Base-by-base conservation (phyloP, 2,329 filamentous ascomycete genomes). In the Fusarium sp. region DNA sequence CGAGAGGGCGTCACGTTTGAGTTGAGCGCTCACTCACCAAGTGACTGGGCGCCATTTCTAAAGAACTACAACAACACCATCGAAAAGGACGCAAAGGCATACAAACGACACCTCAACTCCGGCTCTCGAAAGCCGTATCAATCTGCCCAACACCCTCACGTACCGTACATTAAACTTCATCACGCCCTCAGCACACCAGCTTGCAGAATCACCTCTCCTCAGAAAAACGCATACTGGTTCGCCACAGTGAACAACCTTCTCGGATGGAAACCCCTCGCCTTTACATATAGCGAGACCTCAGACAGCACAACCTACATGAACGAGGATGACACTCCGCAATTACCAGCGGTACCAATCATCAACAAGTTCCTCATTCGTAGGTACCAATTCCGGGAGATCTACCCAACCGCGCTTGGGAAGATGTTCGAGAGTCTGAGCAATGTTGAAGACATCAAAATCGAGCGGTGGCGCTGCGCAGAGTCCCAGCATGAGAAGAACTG, bases 311-410 rank as follows among this genome's bases (percentile, higher is more conserved):
- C 21, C 1, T 18, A 8, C 5, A n/a, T 12, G 9, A 6, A 16
- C 8, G 24, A 66, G 1, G 12, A 48, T 2, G 13, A 37, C 5
- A 6, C 10, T 1, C 31, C 18, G 6, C 15, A 24, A 5, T 16
- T 69, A 3, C 57, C 66, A 6, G 3, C 1, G 1, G 41, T 69
- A 5, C 24, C 37, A 5, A 42, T 35, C 5, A 20, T 70, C 8
- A 39, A 37, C 8, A 46, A 39, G 3, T 53, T 69, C 4, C 46
- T 70, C 2, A 43, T 70, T 20, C 62, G 66, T 6, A 21, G 21
- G n/a, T 54, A 46, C 9, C 41, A 70, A 2, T 64, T 68, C 21
- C 53, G 53, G 6, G 28, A 20, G 1, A 29, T 69, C 2, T n/a
- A 2, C 2, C 48, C 66, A 8, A 1, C 4, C 2, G 23, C 39